phyloP scores from a whole-genome alignment of 2,329 filamentous ascomycete species.

The Apiospora phragmitis region DNA sequence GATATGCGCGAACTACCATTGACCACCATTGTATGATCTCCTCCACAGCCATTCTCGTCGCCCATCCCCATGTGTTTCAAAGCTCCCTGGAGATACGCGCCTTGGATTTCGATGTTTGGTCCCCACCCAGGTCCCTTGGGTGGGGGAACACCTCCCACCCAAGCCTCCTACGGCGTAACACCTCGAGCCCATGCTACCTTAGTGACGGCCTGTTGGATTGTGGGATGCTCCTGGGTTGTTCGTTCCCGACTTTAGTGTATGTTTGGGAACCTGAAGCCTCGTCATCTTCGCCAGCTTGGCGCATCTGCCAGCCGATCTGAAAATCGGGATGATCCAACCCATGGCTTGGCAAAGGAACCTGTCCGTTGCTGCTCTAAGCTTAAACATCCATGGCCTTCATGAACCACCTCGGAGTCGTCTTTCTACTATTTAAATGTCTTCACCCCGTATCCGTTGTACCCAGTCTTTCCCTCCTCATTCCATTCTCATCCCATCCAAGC shows the following conservation, averaged over 20 bases:
- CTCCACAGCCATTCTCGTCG: not conserved
- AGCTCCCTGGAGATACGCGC: not conserved
- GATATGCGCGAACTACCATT: not conserved
- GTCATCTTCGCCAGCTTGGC: not conserved
- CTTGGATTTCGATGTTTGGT: not conserved
- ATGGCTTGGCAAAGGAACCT: not conserved
- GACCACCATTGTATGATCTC: not conserved
- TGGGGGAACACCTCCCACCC: not conserved
- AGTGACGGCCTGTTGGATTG: not conserved
- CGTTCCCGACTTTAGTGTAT: not conserved
- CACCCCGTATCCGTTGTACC: not conserved
- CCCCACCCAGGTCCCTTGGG: too few species aligned
- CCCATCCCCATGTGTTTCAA: not conserved
- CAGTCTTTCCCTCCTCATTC: slow-evolving; percentile 6
- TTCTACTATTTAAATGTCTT: not conserved
- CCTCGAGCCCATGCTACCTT: not conserved
- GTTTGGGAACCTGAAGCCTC: not conserved
- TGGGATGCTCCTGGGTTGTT: not conserved
- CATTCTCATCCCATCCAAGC: slow-evolving; percentile 1
- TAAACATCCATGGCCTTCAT: not conserved
- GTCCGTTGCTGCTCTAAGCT: not conserved
- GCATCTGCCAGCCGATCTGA: not conserved
- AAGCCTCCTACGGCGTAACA: not conserved
- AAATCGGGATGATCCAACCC: not conserved
- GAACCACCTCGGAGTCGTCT: not conserved